phyloP scores from a whole-genome alignment of 805 yeast genomes.

The Teunomyces stri region DNA sequence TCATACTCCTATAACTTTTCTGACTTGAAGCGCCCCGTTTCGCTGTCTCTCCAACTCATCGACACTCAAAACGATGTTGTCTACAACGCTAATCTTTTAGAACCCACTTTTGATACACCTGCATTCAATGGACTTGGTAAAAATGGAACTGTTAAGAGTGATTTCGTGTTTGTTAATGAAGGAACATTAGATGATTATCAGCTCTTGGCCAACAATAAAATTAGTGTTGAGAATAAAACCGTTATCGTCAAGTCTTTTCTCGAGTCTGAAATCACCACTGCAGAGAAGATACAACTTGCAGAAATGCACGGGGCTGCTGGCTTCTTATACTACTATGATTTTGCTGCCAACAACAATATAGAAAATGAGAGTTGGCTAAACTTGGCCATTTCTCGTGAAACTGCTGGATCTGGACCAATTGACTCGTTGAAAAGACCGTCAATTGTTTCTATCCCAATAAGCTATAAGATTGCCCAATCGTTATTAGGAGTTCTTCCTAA shows the following conservation, averaged over 20 bases:
- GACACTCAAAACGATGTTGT: slow-evolving; percentile 22
- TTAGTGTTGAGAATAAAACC: slow-evolving; percentile 22
- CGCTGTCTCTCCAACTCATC: slow-evolving; percentile 24
- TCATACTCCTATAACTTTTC: slow-evolving; percentile 13
- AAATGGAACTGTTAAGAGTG: slow-evolving; percentile 22
- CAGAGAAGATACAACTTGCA: slow-evolving; percentile 26
- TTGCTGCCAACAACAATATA: slow-evolving; percentile 6
- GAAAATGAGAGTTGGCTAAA: slow-evolving; percentile 10
- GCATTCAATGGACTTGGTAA: slow-evolving; percentile 28
- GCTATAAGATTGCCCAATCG: slow-evolving; percentile 23
- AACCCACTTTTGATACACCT: slow-evolving; percentile 26
- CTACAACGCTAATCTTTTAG: slow-evolving; percentile 25
- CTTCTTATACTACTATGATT: slow-evolving; percentile 19
- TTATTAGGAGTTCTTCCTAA: slow-evolving; percentile 21
- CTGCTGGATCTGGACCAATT: slow-evolving; percentile 10
- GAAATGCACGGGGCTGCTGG: slow-evolving; percentile 25
- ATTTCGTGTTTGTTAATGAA: slow-evolving; percentile 29
- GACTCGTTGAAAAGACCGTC: slow-evolving; percentile 8
- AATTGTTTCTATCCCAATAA: slow-evolving; percentile 29
- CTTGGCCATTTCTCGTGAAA: slow-evolving; percentile 20
- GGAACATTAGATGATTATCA: slow-evolving; percentile 30
- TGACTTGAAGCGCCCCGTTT: slow-evolving; percentile 20
- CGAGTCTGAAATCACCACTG: slow-evolving; percentile 13
- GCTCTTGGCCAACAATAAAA: slow-evolving; percentile 15
- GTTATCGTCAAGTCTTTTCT: slow-evolving; percentile 23